These are phyloP conservation scores for Eutrema salsugineum DNA, from an alignment of 441 rosid genomes.

Conservation along the genomic window DNA sequence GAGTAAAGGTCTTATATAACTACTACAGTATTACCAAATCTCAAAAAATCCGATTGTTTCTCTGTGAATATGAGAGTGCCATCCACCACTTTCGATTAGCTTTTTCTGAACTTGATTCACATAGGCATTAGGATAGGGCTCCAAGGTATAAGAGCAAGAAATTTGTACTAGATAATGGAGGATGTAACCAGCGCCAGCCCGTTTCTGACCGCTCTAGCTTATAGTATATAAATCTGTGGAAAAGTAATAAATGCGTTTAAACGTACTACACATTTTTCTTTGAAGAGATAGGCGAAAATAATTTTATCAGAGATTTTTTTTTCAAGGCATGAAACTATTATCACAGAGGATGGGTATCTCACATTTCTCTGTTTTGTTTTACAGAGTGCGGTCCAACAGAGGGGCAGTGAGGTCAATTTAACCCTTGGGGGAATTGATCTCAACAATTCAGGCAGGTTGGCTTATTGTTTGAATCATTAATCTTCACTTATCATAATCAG, in stretches of 20 bases:
- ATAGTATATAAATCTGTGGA: neutral
- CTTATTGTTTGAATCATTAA: conserved; percentile 40
- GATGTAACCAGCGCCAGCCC: neutral
- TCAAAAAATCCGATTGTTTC: neutral
- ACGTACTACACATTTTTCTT: neutral
- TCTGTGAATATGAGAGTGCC: neutral
- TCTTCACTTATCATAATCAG: neutral
- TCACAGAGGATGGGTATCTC: conserved; percentile 10
- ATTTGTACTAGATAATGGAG: neutral
- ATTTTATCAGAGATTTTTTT: neutral
- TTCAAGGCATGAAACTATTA: neutral
- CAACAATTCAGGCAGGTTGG: conserved; percentile 99
- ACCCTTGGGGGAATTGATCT: conserved; percentile 99
- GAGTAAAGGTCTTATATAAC: neutral
- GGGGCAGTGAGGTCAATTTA: conserved; percentile 90
- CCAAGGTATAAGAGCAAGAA: neutral
- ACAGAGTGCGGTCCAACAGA: conserved; percentile 84
- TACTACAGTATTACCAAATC: neutral
- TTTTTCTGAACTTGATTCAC: neutral
- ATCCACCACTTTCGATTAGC: neutral
- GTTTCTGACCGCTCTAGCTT: neutral
- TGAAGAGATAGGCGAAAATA: neutral
- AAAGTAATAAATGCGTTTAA: neutral
- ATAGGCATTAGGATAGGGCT: neutral
- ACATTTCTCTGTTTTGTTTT: conserved; percentile 26